phyloP scores from a whole-genome alignment of 305 asterid species.

The Striga hermonthica region DNA sequence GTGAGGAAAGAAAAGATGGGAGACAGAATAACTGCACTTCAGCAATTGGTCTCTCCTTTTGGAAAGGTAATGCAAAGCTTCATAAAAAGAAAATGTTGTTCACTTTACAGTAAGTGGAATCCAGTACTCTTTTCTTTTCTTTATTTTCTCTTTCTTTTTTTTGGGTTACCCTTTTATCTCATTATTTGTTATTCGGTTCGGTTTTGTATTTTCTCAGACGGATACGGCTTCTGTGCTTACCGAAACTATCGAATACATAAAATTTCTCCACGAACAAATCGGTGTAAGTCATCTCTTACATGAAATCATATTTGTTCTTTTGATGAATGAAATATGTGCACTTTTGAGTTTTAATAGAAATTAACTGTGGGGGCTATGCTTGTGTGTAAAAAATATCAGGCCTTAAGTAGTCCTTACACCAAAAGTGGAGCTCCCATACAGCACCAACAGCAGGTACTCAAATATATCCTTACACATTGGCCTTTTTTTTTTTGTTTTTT shows the following conservation, averaged over 20 bases:
- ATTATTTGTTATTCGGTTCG: not conserved
- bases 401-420: conserved; percentile 82
- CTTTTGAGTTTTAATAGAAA: not conserved
- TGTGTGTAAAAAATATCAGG: conserved; percentile 41
- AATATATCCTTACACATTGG: not conserved
- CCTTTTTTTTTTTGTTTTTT: not conserved
- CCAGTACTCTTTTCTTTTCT: too few relatives aligned
- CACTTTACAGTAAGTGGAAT: too few relatives aligned
- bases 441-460: conserved; percentile 69
- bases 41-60: conserved; percentile 99
- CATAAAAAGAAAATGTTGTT: too few relatives aligned
- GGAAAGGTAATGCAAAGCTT: conserved; percentile 61
- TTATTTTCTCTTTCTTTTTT: too few relatives aligned
- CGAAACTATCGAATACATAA: conserved; percentile 88
- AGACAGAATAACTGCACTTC: conserved; percentile 99
- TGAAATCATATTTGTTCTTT: not conserved
- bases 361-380: not conserved
- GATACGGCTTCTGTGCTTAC: conserved; percentile 97
- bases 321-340: not conserved
- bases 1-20: conserved; percentile 99
- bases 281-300: conserved; percentile 48
- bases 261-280: conserved; percentile 88
- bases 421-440: conserved; percentile 70
- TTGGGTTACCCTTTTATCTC: too few relatives aligned
- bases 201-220: conserved; percentile 47